Conservation (phyloP, 176 grass and related monocot species). For the Canna indica region DNA sequence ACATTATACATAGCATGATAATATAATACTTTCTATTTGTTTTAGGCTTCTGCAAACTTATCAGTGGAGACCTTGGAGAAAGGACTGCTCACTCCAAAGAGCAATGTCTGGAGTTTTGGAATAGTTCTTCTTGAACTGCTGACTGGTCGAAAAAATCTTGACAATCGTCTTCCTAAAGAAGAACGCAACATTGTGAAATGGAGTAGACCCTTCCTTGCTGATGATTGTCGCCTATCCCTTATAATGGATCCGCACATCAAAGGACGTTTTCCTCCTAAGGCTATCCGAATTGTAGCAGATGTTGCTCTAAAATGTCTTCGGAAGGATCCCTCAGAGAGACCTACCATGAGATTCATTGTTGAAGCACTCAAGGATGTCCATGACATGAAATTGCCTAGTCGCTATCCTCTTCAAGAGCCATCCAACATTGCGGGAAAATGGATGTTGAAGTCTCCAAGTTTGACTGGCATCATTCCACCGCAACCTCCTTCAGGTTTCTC, state of each 20-base stretch:
- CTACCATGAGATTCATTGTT: slow-evolving; percentile 73
- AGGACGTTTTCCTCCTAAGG: slow-evolving; percentile 77
- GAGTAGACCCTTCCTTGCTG: slow-evolving; percentile 73
- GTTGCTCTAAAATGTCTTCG: slow-evolving; percentile 68
- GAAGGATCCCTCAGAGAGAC: slow-evolving; percentile 70
- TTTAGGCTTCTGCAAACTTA: slow-evolving; percentile 62
- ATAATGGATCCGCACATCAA: slow-evolving; percentile 90
- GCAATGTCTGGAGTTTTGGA: slow-evolving; percentile 94
- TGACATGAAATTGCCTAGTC: slow-evolving; percentile 70
- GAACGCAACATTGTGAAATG: slow-evolving; percentile 83
- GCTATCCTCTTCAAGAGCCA: slow-evolving; percentile 78
- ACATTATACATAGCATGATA: too few relatives aligned
- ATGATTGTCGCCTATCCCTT: slow-evolving; percentile 79
- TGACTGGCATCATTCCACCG: slow-evolving; percentile 52
- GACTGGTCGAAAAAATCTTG: slow-evolving; percentile 78
- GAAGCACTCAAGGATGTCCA: slow-evolving; percentile 50
- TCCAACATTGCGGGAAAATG: slow-evolving; percentile 47
- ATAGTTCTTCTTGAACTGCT: slow-evolving; percentile 84
- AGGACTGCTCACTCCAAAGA: slow-evolving; percentile 85
- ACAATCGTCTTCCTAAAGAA: slow-evolving; percentile 51
- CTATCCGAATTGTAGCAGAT: slow-evolving; percentile 67
- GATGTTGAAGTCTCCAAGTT: slow-evolving; percentile 78
- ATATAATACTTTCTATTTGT: too few relatives aligned
- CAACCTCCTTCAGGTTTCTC: slow-evolving; percentile 38
- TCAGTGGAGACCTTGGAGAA: slow-evolving; percentile 93